A percentile compares a stretch with the other conserved stretches of the same genome.
Evolutionary conservation across 2,329 filamentous ascomycete species (phyloP).

Genomic region (Bipolaris sorokiniana): DNA sequence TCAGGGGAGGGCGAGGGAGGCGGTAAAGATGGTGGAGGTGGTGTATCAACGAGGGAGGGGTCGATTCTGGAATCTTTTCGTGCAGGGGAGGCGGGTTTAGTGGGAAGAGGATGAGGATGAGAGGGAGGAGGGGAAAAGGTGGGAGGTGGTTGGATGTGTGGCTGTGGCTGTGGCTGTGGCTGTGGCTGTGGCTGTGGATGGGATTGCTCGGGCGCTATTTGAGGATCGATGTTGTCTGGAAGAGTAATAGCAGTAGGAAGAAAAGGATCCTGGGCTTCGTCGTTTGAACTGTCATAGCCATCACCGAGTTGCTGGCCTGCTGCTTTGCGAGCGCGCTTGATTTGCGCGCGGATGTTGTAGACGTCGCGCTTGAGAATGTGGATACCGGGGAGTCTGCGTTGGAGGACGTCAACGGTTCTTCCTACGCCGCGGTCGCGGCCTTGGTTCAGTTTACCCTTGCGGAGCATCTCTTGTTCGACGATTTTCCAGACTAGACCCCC

Average conservation of each 20-base stretch:
- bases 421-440: slow-evolving; percentile 43
- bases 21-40: not conserved
- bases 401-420: slow-evolving; percentile 39
- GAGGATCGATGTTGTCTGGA: not conserved
- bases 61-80: slow-evolving; percentile 22
- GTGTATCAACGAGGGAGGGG: slow-evolving; percentile 27
- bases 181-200: not conserved
- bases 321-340: slow-evolving; percentile 40
- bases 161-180: not conserved
- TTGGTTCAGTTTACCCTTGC: slow-evolving; percentile 32
- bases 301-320: slow-evolving; percentile 37
- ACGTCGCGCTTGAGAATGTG: slow-evolving; percentile 47
- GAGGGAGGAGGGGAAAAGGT: too few relatives aligned
- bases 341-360: slow-evolving; percentile 46
- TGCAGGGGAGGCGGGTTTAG: not conserved
- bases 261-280: slow-evolving; percentile 8
- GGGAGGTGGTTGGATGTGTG: not conserved
- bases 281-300: slow-evolving; percentile 27
- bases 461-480: slow-evolving; percentile 45
- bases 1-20: slow-evolving; percentile 2
- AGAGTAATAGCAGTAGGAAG: not conserved
- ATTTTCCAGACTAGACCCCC: slow-evolving; percentile 45
- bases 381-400: slow-evolving; percentile 39
- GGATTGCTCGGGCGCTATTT: too few relatives aligned
- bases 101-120: too few relatives aligned